These are phyloP conservation scores for Calonectria pseudoturangicola DNA, from an alignment of 2,329 filamentous ascomycete species.

Conservation along the genomic window DNA sequence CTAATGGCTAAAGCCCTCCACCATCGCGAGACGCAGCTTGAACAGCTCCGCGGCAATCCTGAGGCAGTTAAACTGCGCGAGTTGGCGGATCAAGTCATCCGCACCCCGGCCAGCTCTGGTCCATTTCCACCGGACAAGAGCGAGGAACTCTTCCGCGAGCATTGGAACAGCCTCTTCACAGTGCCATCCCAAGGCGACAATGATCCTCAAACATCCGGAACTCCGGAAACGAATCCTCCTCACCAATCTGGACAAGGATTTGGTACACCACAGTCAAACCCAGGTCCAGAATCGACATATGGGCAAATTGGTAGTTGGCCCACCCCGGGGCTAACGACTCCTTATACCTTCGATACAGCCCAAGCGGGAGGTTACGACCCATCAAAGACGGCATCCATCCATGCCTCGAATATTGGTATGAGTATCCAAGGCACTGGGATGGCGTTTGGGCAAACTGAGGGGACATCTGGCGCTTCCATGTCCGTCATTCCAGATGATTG, in stretches of 20 bases:
- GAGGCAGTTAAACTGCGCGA: conserved; percentile 55
- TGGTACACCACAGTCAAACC: background rate
- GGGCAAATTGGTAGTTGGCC: conserved; percentile 16
- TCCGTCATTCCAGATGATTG: conserved; percentile 24
- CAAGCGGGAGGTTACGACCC: background rate
- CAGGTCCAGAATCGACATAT: background rate
- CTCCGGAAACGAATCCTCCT: rapidly evolving
- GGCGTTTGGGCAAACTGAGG: background rate
- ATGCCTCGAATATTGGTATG: background rate
- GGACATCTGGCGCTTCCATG: background rate
- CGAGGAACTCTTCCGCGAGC: conserved; percentile 32
- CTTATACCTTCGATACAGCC: background rate
- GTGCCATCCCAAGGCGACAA: background rate
- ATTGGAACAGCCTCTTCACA: conserved; percentile 44
- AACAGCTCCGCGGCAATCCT: conserved; percentile 56
- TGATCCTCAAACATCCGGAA: background rate
- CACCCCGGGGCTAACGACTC: background rate
- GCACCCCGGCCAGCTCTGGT: conserved; percentile 56
- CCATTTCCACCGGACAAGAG: conserved; percentile 39
- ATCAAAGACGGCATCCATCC: background rate
- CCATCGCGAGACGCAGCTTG: conserved; percentile 62
- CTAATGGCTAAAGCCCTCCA: conserved; percentile 62
- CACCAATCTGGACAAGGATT: background rate
- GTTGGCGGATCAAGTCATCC: conserved; percentile 51
- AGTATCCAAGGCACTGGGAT: background rate